phyloP scores from a whole-genome alignment of 805 yeast genomes.

The Zygosaccharomyces pseudorouxii region DNA sequence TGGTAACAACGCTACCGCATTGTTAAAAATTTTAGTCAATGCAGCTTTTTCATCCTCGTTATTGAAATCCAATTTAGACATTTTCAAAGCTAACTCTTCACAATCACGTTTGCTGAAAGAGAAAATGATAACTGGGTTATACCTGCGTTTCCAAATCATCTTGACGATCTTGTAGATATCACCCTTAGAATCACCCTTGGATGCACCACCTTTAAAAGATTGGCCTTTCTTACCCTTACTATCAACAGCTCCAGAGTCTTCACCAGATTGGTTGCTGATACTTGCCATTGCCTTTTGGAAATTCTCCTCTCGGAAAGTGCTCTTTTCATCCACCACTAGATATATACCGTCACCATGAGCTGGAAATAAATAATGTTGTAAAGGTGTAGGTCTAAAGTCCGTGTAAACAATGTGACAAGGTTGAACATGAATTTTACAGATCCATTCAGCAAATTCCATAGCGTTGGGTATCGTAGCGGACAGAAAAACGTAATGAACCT shows the following conservation, averaged over 20 bases:
- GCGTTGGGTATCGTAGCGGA: slow-evolving; percentile 98
- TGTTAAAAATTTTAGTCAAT: slow-evolving; percentile 80
- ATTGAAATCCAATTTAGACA: slow-evolving; percentile 94
- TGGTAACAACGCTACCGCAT: slow-evolving; percentile 83
- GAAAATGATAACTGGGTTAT: slow-evolving; percentile 96
- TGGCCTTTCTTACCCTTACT: slow-evolving; percentile 70
- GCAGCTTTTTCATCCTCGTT: slow-evolving; percentile 91
- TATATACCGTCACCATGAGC: slow-evolving; percentile 99
- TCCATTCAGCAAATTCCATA: slow-evolving; percentile 98
- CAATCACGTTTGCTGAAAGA: slow-evolving; percentile 98
- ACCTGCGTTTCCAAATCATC: slow-evolving; percentile 95
- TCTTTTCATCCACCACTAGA: slow-evolving; percentile 95
- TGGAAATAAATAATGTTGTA: slow-evolving; percentile 95
- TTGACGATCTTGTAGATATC: slow-evolving; percentile 95
- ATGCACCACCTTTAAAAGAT: slow-evolving; percentile 74
- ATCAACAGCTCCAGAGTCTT: slow-evolving; percentile 64
- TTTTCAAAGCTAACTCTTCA: slow-evolving; percentile 86
- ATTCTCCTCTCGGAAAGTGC: slow-evolving; percentile 92
- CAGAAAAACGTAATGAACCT: slow-evolving; percentile 87
- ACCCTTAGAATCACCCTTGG: slow-evolving; percentile 59
- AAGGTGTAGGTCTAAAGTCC: slow-evolving; percentile 97
- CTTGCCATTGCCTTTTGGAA: slow-evolving; percentile 98
- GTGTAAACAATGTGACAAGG: slow-evolving; percentile 99
- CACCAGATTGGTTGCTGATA: slow-evolving; percentile 75
- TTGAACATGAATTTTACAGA: slow-evolving; percentile 87